A percentile compares a stretch with the other conserved stretches of the same genome.
phyloP scores from a whole-genome alignment of 176 grass and related monocot genomes.

The Zea luxurians region DNA sequence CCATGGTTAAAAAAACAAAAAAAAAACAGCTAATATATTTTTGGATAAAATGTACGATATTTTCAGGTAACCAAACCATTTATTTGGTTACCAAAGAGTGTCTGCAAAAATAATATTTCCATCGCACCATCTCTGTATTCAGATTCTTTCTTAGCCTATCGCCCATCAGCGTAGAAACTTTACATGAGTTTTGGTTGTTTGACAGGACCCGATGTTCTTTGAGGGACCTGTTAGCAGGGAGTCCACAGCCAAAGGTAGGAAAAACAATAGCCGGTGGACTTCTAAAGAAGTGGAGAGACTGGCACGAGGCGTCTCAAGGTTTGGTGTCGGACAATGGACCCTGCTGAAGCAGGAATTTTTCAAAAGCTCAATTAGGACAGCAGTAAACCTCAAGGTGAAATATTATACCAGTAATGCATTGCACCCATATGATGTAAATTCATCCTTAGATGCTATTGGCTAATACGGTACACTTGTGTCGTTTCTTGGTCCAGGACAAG shows the following conservation, averaged over 20 bases:
- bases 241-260: neutral
- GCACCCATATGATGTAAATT: neutral
- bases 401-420: neutral
- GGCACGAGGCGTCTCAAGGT: neutral
- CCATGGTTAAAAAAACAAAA: neutral
- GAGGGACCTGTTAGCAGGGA: neutral
- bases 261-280: constrained; percentile 36
- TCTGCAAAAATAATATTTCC: neutral
- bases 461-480: neutral
- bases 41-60: neutral
- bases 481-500: constrained; percentile 26
- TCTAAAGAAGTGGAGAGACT: constrained; percentile 22
- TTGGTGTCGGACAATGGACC: constrained; percentile 1
- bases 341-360: constrained; percentile 11
- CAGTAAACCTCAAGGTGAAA: constrained; percentile 34
- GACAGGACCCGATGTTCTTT: neutral
- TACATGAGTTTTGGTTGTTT: neutral
- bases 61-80: neutral
- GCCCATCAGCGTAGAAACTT: neutral
- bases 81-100: neutral
- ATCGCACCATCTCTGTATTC: neutral
- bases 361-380: neutral
- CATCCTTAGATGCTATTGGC: neutral
- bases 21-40: neutral
- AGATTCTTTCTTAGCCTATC: neutral